Evolutionary conservation across 306 rosid genomes (phyloP), one percentile per base, ranked within the genome.

Genomic region (Vigna reflexopilosa): DNA sequence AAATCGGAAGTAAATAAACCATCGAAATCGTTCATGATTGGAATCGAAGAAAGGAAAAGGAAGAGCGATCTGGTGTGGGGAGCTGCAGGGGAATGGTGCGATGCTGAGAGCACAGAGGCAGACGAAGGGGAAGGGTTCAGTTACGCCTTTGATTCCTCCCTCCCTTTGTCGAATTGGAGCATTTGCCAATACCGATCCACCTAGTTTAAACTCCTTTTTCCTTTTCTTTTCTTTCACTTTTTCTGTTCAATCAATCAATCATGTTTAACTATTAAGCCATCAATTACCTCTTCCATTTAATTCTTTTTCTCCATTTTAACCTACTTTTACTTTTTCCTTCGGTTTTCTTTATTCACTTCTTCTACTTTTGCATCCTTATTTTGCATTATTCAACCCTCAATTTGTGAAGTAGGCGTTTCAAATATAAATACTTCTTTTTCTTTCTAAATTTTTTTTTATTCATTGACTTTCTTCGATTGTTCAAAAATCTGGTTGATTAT

Each of bases 11-110:
- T 79, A 66, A 95, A 59, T 78, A 95, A 94, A 76, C 96, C 97
- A 82, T 93, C 93, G 82, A 93, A 93, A 82, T 95, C 97, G 94
- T 89, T 93, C 99, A 95, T 95, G 84, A 81, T 16, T 61, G 20
- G 50, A 59, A 75, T 73, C 44, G 9, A n/a, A 16, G 62, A 34
- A 47, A 70, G 38, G 51, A 49, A 8, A 4, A 47, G 56, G 20
- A 49, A 61, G 75, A 26, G 62, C 30, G 77, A 72, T 68, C 68
- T 26, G 80, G 78, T 75, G 87, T 56, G 73, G 8, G 80, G 9
- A 51, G 83, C 80, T 83, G 55, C 55, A 67, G 38, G 20, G 19
- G 34, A 42, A 42, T 20, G 51, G n/a, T 40, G 17, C 50, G 70
- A 20, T 22, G 9, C 75, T 40, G 17, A 67, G 79, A 78, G 81